Conservation (phyloP, 129 eudicot genomes). For the Flaveria bidentis region DNA sequence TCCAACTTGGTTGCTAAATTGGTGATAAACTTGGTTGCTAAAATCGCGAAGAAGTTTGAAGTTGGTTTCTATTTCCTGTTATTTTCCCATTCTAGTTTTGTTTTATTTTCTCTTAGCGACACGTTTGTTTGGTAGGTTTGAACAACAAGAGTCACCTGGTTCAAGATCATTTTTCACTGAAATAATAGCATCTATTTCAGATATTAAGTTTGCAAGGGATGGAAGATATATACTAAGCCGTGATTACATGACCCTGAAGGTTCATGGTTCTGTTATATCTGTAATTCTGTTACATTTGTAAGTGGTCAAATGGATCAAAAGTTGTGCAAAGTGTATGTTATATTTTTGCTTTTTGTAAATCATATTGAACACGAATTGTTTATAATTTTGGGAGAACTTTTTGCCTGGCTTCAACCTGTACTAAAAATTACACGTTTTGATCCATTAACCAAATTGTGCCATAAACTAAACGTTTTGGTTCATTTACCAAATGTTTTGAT, state of each 20-base stretch:
- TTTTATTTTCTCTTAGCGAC: background rate
- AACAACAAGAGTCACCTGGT: conserved; percentile 97
- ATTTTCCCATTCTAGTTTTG: background rate
- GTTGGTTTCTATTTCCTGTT: background rate
- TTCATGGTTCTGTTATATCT: conserved; percentile 22
- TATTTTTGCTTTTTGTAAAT: background rate
- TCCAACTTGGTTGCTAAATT: background rate
- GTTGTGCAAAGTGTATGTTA: background rate
- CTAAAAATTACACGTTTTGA: background rate
- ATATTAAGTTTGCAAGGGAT: conserved; percentile 83
- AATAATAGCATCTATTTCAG: conserved; percentile 96
- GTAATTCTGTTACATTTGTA: background rate
- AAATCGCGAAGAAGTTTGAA: background rate
- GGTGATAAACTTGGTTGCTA: background rate
- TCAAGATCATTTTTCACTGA: conserved; percentile 97
- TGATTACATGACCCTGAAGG: conserved; percentile 99
- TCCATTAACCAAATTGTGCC: background rate
- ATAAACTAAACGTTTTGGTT: too few species aligned
- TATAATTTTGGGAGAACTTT: background rate
- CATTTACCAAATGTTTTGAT: too few species aligned
- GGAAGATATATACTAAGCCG: conserved; percentile 94
- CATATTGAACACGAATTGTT: background rate
- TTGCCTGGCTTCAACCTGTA: background rate
- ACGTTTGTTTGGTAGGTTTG: conserved; percentile 57
- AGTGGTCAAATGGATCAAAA: conserved; percentile 1